Evolutionary conservation across 192 early-diverging fungal species (phyloP), one percentile per base, ranked within the genome.

Genomic region (Mortierella antarctica): DNA sequence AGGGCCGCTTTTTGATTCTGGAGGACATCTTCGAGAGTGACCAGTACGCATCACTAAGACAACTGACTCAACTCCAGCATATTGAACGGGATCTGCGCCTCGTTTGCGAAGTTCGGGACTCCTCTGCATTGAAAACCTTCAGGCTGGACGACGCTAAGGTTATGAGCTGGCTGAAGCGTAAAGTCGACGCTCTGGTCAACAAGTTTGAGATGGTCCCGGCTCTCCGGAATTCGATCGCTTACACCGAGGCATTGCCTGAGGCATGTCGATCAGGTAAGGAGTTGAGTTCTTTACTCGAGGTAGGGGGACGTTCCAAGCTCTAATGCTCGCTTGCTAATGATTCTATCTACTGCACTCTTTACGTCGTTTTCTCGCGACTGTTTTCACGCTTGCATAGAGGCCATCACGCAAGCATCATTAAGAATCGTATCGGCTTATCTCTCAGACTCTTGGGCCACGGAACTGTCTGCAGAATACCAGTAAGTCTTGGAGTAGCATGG

Each of bases 141-240:
- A 42, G 86, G 41, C 46, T 87, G 15, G 72, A 84, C 59, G 77
- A 87, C 41, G 82, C 65, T 5, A 71, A 65, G 39, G 64, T 57
- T 14, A 69, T 87, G 73, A n/a, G 9, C 4, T 84, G 86, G 86
- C 59, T 87, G n/a, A 70, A 73, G 53, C 57, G 51, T 6, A 87
- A 87, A 55, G 74, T 84, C 0, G 58, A 80, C 4, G 5, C 50
- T 0, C 31, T 80, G 7, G 65, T 68, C 9, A 41, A 55, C 46
- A 67, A 64, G 20, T 80, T 80, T 53, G 51, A 9, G 10, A 52
- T 60, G 1, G 55, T 80, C n/a, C 62, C 57, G 2, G 53, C 59
- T 0, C 48, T 80, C 2, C 57, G 60, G 3, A 49, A 72, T 41
- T 71, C 77, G 23, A 80, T 80, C 54, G 70, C 70, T 6, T 80